Percentiles rank a stretch among this genome's conserved stretches.
These are phyloP conservation scores for Pyricularia grisea DNA, from an alignment of 2,329 filamentous ascomycete species.

Conservation along the genomic window DNA sequence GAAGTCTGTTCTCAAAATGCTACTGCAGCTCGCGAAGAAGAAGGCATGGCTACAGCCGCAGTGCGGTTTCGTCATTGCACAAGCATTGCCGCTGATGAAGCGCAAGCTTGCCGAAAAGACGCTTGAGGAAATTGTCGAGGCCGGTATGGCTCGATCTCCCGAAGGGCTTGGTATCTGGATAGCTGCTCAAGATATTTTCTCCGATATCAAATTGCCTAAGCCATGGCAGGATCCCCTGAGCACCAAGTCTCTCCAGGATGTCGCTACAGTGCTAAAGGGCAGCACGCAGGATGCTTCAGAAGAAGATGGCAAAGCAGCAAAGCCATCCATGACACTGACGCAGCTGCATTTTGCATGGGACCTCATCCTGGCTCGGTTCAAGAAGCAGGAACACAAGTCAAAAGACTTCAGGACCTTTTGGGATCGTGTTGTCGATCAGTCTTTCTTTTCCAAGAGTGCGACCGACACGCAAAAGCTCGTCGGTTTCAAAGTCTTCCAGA, in stretches of 20 bases:
- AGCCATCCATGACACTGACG: conserved; percentile 67
- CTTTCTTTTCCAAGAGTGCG: conserved; percentile 71
- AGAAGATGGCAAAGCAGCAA: conserved; percentile 36
- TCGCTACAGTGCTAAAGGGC: conserved; percentile 75
- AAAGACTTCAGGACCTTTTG: conserved; percentile 68
- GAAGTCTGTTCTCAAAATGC: conserved; percentile 58
- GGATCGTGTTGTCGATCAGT: conserved; percentile 77
- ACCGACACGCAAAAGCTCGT: conserved; percentile 87
- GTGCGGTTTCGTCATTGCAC: conserved; percentile 73
- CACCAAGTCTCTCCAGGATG: conserved; percentile 53
- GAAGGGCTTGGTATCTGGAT: conserved; percentile 91
- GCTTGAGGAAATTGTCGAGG: conserved; percentile 49
- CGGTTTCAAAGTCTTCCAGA: conserved; percentile 80
- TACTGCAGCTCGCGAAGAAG: conserved; percentile 66
- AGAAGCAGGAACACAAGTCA: conserved; percentile 21
- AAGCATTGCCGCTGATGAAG: conserved; percentile 56
- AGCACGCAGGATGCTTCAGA: conserved; percentile 45
- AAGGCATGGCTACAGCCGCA: conserved; percentile 87
- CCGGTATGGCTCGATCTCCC: conserved; percentile 63
- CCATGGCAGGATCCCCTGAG: conserved; percentile 74
- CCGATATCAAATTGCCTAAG: conserved; percentile 55
- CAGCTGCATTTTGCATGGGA: conserved; percentile 87
- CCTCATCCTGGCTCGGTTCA: conserved; percentile 54
- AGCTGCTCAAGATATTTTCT: conserved; percentile 53
- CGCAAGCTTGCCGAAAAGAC: conserved; percentile 50